Base-by-base conservation (phyloP, 2,329 filamentous ascomycete genomes). In the Phaeosphaeriaceae sp. region DNA sequence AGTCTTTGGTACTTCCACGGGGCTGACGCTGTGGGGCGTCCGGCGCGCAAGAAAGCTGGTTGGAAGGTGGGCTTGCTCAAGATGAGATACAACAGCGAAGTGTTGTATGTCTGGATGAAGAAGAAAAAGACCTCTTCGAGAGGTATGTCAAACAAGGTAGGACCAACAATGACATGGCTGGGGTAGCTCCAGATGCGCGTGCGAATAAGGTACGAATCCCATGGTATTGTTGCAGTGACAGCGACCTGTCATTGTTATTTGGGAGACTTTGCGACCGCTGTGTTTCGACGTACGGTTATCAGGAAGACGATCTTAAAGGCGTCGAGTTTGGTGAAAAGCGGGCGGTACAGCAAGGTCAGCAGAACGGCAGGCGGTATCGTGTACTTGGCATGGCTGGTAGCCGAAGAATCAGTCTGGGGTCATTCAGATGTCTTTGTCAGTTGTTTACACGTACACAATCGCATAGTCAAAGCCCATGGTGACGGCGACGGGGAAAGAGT, bases 71-170 rank as follows among this genome's bases (percentile, higher is more conserved):
- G 82, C 72, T 90, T 91, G 76, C 84, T 91, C 20, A 89, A 73
- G 1, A 91, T 76, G 10, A 91, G 81, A 68, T 92, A 92, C 9
- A 92, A 72, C 50, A 91, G 76, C 0, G 86, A 84, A 0, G 89
- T 91, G 68, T 87, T 90, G 75, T 91, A 92, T 1, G 90, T 92
- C 76, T 92, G 90, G 22, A 92, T 85, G 20, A 91, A 77, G 72
- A 92, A 92, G 82, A 92, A 92, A 77, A 92, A 92, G 4, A 92
- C 76, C 72, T 92, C 90, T 68, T 92, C 90, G 4, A 84, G 74
- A 0, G 90, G 90, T 19, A 92, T 90, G n/a, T 80, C 79, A 66
- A 85, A 86, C 17, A 91, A 71, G 1, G 82, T 88, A 0, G 82
- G 82, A 0, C 90, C 90, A 36, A 89, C 68, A 31, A 92, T 85